phyloP scores from a whole-genome alignment of 768 basidiomycete genomes.

The Butyriboletus loyo region DNA sequence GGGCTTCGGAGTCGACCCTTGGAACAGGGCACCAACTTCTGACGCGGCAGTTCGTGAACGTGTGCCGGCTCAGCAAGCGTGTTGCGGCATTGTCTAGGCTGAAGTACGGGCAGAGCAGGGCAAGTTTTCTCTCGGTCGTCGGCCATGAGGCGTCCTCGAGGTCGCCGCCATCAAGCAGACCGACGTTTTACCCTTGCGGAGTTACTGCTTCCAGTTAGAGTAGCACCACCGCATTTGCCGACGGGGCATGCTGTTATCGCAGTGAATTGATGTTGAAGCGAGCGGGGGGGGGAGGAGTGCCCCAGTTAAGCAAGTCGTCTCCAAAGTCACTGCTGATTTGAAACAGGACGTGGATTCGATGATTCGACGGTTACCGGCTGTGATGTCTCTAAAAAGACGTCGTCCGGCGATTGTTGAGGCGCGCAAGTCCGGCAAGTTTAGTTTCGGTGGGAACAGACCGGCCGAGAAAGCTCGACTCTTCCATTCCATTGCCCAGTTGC shows the following conservation, averaged over 20 bases:
- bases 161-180: constrained; percentile 7
- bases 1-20: background rate
- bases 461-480: constrained; percentile 26
- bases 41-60: background rate
- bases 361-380: constrained; percentile 3
- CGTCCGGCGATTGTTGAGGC: constrained; percentile 9
- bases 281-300: background rate
- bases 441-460: constrained; percentile 29
- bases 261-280: constrained; percentile 6
- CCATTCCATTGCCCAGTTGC: constrained; percentile 31
- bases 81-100: background rate
- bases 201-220: constrained; percentile 5
- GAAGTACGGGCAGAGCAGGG: constrained; percentile 6
- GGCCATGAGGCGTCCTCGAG: constrained; percentile 28
- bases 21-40: background rate
- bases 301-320: background rate
- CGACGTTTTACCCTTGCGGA: constrained; percentile 8
- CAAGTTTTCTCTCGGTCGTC: constrained; percentile 12
- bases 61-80: constrained; percentile 1
- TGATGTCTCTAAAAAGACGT: constrained; percentile 7
- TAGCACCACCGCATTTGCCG: constrained; percentile 16
- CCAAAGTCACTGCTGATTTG: background rate
- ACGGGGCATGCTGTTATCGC: constrained; percentile 17
- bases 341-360: constrained; percentile 2
- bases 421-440: constrained; percentile 16